Base-by-base conservation (phyloP, 495 filamentous ascomycete species). In the Annulohypoxylon moriforme region DNA sequence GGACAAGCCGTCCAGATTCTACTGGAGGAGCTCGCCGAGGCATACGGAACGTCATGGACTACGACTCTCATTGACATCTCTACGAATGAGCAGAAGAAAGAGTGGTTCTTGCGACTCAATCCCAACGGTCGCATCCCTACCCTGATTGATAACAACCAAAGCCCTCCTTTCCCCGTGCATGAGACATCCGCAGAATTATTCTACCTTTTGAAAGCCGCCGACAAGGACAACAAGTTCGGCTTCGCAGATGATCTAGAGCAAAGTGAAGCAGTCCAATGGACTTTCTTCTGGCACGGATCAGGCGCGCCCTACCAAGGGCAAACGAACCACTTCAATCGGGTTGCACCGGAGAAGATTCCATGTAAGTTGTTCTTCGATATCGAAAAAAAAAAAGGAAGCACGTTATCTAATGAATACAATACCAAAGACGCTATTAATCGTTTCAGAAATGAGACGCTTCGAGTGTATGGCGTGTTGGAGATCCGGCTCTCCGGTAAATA, bases 51-150 rank as follows among this genome's bases (percentile, higher is more conserved):
- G 7, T 69, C 83, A 56, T 88, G 84, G 82, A 86, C 83, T 1
- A 84, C 81, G 0, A 87, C 82, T 22, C 34, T 87, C 7, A 84
- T 88, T 60, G 78, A 87, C 66, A 84, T 87, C 49, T 79, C 77
- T 55, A 89, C 83, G 59, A 86, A 87, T 59, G 85, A 86, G 64
- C 86, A 89, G 66, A 89, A 88, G 80, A 84, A 87, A 53, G 83
- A 86, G 29, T 89, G 86, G 86, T 89, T 88, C 66, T 77, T 89
- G 18, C 78, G 81, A 29, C 77, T 88, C 33, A 77, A 86, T 58
- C 83, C 84, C 60, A 86, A 84, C 61, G 81, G 85, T 25, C 82
- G 84, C 29, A 87, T 88, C 65, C 85, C 85, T 5, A 76, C 85
- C 11, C 68, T 88, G 25, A 64, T 87, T 64, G 85, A 88, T 74